Conservation (phyloP, 805 yeast species). For the Kodamaea kaohsiungensis region DNA sequence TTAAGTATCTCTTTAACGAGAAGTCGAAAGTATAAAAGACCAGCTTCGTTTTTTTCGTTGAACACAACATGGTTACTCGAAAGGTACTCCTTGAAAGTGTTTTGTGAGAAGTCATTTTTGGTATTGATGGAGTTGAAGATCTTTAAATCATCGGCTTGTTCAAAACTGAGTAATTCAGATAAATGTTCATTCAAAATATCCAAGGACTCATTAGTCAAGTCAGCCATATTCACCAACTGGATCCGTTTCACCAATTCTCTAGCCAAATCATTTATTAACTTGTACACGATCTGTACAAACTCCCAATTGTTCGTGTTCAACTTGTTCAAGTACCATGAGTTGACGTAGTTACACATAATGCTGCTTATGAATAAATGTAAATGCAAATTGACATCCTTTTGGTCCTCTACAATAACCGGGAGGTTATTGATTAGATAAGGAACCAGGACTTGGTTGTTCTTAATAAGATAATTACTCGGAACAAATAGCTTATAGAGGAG, state of each 20-base stretch:
- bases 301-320: conserved; percentile 34
- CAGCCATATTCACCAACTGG: conserved; percentile 9
- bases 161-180: conserved; percentile 14
- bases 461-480: conserved; percentile 33
- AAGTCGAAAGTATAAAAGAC: conserved; percentile 23
- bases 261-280: conserved; percentile 25
- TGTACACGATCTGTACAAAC: conserved; percentile 28
- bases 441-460: conserved; percentile 27
- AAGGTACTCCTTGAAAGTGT: conserved; percentile 4
- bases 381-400: conserved; percentile 29
- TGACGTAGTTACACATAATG: conserved; percentile 19
- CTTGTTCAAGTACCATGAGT: conserved; percentile 19
- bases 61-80: conserved; percentile 5
- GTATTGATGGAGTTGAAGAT: neutral
- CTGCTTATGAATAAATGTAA: conserved; percentile 39
- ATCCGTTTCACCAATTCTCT: conserved; percentile 25
- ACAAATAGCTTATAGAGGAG: conserved; percentile 35
- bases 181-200: conserved; percentile 26
- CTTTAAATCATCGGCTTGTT: conserved; percentile 1
- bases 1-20: conserved; percentile 23
- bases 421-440: conserved; percentile 28
- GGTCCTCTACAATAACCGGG: conserved; percentile 25
- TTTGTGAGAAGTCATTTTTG: neutral
- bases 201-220: conserved; percentile 25
- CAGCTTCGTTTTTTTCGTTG: conserved; percentile 1